A percentile compares a stretch with the other conserved stretches of the same genome.
Conservation (phyloP, 768 basidiomycete genomes). For the Boletus pseudo-olivaceus region DNA sequence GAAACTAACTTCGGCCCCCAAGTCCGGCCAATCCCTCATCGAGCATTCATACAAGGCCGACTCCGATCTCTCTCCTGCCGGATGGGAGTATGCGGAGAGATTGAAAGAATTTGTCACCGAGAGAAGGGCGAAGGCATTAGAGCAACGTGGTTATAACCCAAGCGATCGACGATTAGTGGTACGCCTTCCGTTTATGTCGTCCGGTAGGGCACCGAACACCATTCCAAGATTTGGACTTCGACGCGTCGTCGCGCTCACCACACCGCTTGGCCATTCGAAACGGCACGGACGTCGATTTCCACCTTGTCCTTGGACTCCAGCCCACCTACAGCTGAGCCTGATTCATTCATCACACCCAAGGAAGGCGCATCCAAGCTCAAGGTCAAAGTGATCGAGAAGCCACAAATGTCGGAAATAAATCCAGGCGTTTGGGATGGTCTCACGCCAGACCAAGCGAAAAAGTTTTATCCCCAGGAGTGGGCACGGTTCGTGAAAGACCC, state of each 20-base stretch:
- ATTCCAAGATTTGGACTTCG: constrained; percentile 89
- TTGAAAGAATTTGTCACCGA: constrained; percentile 89
- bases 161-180: constrained; percentile 65
- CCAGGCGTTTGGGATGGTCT: constrained; percentile 98
- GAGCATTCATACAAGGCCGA: constrained; percentile 99
- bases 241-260: constrained; percentile 90
- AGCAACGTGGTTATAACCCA: constrained; percentile 65
- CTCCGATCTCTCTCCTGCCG: constrained; percentile 90
- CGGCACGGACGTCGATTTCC: constrained; percentile 23
- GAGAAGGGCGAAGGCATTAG: constrained; percentile 70
- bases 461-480: constrained; percentile 93
- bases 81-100: constrained; percentile 91
- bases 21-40: constrained; percentile 98
- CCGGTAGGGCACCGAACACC: background rate
- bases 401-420: constrained; percentile 97
- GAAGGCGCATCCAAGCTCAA: constrained; percentile 32
- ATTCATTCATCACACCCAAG: background rate
- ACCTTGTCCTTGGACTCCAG: constrained; percentile 5
- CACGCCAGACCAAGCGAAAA: constrained; percentile 83
- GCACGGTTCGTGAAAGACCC: constrained; percentile 89
- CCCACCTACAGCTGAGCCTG: background rate
- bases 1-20: background rate
- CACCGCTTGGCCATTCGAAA: constrained; percentile 92
- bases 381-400: constrained; percentile 89
- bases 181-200: constrained; percentile 24